phyloP scores from a whole-genome alignment of 2,329 filamentous ascomycete genomes.

The Aphanoascus verrucosus region DNA sequence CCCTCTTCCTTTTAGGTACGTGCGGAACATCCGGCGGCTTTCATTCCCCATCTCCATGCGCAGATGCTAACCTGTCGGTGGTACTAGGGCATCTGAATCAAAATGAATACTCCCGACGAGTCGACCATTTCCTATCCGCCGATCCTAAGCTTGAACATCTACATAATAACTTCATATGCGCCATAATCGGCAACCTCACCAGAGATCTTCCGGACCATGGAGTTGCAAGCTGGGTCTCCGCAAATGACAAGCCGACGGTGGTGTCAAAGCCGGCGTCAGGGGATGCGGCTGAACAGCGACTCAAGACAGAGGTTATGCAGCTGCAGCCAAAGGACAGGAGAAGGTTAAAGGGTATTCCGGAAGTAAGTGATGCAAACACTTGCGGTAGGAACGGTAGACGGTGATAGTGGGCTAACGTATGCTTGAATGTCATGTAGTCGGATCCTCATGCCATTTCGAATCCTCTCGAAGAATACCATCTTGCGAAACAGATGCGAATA shows the following conservation, averaged over 20 bases:
- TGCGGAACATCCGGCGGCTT: constrained; percentile 3
- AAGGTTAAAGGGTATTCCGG: constrained; percentile 45
- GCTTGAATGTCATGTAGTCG: constrained; percentile 21
- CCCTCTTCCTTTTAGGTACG: constrained; percentile 48
- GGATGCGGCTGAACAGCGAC: constrained; percentile 51
- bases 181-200: constrained; percentile 48
- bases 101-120: constrained; percentile 47
- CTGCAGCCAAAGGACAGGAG: constrained; percentile 50
- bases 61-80: constrained; percentile 11
- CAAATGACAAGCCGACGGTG: constrained; percentile 44
- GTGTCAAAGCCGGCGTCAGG: constrained; percentile 44
- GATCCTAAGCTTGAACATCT: constrained; percentile 46
- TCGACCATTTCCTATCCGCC: constrained; percentile 45
- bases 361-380: constrained; percentile 28
- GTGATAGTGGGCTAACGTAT: background rate
- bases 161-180: constrained; percentile 52
- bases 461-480: constrained; percentile 36
- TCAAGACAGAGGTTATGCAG: constrained; percentile 56
- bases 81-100: constrained; percentile 48
- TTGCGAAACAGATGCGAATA: constrained; percentile 40
- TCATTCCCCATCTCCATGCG: too few species aligned
- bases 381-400: background rate
- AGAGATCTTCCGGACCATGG: constrained; percentile 53
- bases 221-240: constrained; percentile 54
- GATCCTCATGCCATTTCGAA: constrained; percentile 27